Percentiles rank a stretch among this genome's conserved stretches.
Conservation (phyloP, 345 rosid species). For the Schrenkiella parvula region DNA sequence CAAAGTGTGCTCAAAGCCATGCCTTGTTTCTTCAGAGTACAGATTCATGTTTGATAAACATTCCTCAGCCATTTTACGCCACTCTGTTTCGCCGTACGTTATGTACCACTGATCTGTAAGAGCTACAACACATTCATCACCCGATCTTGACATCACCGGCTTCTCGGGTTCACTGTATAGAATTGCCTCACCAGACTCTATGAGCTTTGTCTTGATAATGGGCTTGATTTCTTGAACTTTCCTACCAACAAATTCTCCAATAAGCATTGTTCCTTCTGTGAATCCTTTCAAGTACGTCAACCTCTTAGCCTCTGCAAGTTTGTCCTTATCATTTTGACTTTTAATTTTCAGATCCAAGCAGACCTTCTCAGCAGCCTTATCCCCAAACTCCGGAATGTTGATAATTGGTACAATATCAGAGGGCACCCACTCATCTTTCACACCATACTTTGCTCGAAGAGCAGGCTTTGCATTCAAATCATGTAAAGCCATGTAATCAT, state of each 20-base stretch:
- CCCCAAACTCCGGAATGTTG: constrained; percentile 80
- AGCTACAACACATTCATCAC: constrained; percentile 98
- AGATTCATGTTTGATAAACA: constrained; percentile 79
- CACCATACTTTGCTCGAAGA: constrained; percentile 61
- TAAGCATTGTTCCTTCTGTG: constrained; percentile 75
- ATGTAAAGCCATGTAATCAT: constrained; percentile 81
- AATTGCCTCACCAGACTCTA: constrained; percentile 70
- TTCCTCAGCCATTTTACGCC: constrained; percentile 73
- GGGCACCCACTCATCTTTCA: constrained; percentile 93
- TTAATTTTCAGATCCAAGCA: constrained; percentile 76
- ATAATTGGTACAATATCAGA: constrained; percentile 72
- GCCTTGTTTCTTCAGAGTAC: constrained; percentile 75
- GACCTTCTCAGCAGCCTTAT: constrained; percentile 81
- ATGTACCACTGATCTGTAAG: constrained; percentile 98
- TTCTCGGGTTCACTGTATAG: constrained; percentile 95
- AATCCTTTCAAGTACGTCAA: constrained; percentile 83
- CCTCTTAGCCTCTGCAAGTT: constrained; percentile 90
- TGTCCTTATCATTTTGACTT: constrained; percentile 92
- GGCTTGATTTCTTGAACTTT: constrained; percentile 84
- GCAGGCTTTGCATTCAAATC: constrained; percentile 82
- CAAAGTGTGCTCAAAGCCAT: constrained; percentile 88
- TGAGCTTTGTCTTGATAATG: constrained; percentile 57
- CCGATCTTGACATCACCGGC: constrained; percentile 88
- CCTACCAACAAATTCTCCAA: constrained; percentile 69
- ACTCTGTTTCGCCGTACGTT: constrained; percentile 79